Evolutionary conservation across 176 grass and related monocot genomes (phyloP), one percentile per base, ranked within the genome.

Genomic region (Paspalum vaginatum): DNA sequence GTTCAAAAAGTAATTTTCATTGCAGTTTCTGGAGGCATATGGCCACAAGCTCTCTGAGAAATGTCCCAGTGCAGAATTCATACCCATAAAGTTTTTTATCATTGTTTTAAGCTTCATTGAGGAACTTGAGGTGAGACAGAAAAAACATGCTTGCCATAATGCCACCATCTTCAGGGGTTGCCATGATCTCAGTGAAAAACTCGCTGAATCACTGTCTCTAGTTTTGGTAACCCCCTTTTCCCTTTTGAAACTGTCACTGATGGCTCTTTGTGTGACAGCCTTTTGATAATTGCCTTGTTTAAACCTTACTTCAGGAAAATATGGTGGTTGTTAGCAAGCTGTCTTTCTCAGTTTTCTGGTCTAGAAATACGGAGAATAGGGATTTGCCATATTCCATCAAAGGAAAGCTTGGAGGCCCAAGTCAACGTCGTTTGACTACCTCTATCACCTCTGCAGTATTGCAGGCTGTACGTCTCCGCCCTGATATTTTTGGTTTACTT

Each of bases 401-500:
- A 85, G 95, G 95, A 83, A 94, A 90, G 78, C 91, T 98, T 81
- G 95, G 95, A 59, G 95, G 95, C 22, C 95, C 87, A 37, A 94
- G 95, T 65, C 88, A 92, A 57, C 85, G 95, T 61, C 92, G 95
- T 51, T 87, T 98, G 56, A 40, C 92, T 77, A 85, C 89, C 46
- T 71, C 78, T 85, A 75, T 85, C 32, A 94, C 90, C 46, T 79
- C 95, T 89, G 87, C 85, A 21, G 88, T 94, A 54, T 72, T 98
- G 85, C 89, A 92, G 85, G 86, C 77, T 85, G 95, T 98, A 92
- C 10, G 88, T 79, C 32, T 74, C 79, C 49, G 78, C 84, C 32
- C 76, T 81, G 54, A 60, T 83, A 44, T n/a, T 64, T 71, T 70
- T 13, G 52, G 42, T 81, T 68, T 59, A 60, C 44, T 75, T 22